A percentile compares a stretch with the other conserved stretches of the same genome.
Evolutionary conservation across 345 rosid species (phyloP).

Genomic region (Noccaea bulbosa): DNA sequence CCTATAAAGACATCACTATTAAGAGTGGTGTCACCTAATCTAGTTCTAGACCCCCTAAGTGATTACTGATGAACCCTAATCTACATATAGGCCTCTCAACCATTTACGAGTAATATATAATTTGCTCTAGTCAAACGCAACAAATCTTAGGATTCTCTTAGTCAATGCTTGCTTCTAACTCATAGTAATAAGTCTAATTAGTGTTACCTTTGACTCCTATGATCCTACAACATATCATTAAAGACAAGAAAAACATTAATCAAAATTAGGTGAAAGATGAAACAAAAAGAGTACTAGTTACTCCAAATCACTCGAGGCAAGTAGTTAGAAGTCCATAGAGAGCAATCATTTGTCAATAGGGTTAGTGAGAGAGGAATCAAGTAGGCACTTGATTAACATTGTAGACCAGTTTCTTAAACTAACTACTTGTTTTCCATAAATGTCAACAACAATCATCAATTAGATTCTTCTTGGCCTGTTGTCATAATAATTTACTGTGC

Average conservation of each 20-base stretch:
- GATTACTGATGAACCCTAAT: conserved; percentile 8
- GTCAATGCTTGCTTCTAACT: conserved; percentile 8
- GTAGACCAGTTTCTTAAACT: conserved; percentile 25
- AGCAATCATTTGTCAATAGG: conserved; percentile 37
- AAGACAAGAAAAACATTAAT: conserved; percentile 16
- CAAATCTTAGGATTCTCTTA: conserved; percentile 22
- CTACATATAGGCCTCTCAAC: conserved; percentile 17
- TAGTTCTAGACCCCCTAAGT: conserved; percentile 16
- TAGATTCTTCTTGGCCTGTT: conserved; percentile 32
- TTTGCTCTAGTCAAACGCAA: conserved; percentile 5
- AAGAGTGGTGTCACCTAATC: conserved; percentile 9
- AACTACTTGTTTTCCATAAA: conserved; percentile 15
- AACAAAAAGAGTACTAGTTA: conserved; percentile 37
- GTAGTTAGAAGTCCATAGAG: conserved; percentile 22
- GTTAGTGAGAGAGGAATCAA: conserved; percentile 13
- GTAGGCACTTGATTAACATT: conserved; percentile 40
- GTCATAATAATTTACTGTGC: conserved; percentile 16
- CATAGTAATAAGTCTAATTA: conserved; percentile 26
- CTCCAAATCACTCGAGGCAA: conserved; percentile 37
- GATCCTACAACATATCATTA: conserved; percentile 19
- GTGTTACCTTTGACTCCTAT: conserved; percentile 20
- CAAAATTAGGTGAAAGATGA: conserved; percentile 11
- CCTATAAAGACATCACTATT: conserved; percentile 3
- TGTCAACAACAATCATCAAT: conserved; percentile 31
- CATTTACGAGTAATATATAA: background rate